These are phyloP conservation scores for Cryptococcus jaspeensis DNA, from an alignment of 1,284 basidiomycete species.

Conservation along the genomic window DNA sequence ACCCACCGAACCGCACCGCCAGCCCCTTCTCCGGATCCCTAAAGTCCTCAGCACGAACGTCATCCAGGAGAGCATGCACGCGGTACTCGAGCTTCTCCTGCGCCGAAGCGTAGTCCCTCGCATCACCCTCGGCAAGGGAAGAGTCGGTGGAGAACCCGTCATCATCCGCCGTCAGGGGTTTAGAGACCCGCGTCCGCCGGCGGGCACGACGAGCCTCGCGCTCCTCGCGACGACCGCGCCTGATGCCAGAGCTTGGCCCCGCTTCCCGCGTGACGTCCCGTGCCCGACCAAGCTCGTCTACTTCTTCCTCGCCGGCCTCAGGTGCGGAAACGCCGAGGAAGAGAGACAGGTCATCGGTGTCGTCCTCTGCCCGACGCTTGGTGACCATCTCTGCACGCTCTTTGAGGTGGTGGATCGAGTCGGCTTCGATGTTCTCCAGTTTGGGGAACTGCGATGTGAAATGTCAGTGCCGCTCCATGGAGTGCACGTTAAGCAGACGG, in stretches of 20 bases:
- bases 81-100: constrained; percentile 59
- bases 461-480: neutral
- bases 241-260: constrained; percentile 53
- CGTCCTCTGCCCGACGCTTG: constrained; percentile 67
- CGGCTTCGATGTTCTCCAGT: constrained; percentile 80
- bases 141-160: constrained; percentile 86
- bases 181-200: constrained; percentile 54
- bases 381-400: constrained; percentile 71
- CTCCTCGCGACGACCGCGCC: constrained; percentile 60
- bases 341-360: constrained; percentile 74
- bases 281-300: constrained; percentile 64
- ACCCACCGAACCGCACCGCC: constrained; percentile 69
- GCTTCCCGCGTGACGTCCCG: constrained; percentile 25
- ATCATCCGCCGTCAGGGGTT: constrained; percentile 54
- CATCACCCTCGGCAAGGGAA: constrained; percentile 63
- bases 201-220: constrained; percentile 55
- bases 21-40: constrained; percentile 73
- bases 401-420: constrained; percentile 68
- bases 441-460: constrained; percentile 64
- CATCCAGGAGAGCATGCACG: constrained; percentile 62
- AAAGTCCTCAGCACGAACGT: constrained; percentile 86
- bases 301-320: constrained; percentile 47
- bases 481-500: neutral
- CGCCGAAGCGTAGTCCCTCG: constrained; percentile 68
- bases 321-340: constrained; percentile 63